Conservation (phyloP, 106 monocot species). For the Dendrobium chrysotoxum region DNA sequence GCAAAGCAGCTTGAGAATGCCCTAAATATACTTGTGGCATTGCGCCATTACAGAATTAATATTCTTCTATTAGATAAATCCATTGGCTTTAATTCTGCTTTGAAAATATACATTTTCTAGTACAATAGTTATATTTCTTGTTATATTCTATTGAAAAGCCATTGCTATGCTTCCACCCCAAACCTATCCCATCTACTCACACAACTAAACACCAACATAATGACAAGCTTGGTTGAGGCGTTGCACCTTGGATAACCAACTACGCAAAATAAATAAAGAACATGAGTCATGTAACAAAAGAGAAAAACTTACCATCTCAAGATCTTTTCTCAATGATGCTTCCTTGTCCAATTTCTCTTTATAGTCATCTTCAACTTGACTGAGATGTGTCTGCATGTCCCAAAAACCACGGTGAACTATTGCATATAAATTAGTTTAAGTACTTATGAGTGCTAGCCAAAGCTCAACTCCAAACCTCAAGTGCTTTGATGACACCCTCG, state of each 20-base stretch:
- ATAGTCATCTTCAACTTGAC: constrained; percentile 80
- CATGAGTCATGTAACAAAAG: neutral
- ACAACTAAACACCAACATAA: neutral
- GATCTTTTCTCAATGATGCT: constrained; percentile 31
- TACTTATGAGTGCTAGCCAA: neutral
- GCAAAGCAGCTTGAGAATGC: neutral
- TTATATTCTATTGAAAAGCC: neutral
- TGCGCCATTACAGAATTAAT: neutral
- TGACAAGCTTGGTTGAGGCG: neutral
- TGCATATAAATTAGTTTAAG: neutral
- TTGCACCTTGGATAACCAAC: neutral
- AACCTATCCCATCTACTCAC: neutral
- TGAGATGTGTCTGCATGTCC: constrained; percentile 59
- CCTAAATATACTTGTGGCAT: neutral
- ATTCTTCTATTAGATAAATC: neutral
- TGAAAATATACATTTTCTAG: neutral
- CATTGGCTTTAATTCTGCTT: neutral
- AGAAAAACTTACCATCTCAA: constrained; percentile 55
- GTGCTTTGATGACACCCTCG: constrained; percentile 94
- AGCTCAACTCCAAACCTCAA: constrained; percentile 52
- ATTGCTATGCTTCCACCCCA: neutral
- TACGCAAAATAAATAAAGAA: neutral
- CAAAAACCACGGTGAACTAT: constrained; percentile 1
- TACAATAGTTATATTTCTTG: neutral
- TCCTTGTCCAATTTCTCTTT: constrained; percentile 86